A percentile compares a stretch with the other conserved stretches of the same genome.
These are phyloP conservation scores for Apiospora sp. DNA, from an alignment of 2,329 filamentous ascomycete species.

Conservation along the genomic window DNA sequence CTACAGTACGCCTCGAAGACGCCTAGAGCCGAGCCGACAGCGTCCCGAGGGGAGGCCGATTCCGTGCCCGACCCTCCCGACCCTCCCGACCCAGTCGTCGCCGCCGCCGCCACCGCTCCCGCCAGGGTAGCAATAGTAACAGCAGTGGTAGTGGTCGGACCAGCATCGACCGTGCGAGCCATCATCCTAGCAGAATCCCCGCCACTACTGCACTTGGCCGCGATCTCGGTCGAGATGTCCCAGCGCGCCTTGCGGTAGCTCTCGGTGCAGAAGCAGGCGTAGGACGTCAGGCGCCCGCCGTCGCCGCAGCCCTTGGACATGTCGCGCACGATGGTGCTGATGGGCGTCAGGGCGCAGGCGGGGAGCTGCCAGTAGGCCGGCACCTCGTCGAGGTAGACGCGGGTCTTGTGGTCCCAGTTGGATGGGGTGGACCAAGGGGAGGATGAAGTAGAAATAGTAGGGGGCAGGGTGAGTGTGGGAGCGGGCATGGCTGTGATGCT, in stretches of 20 bases:
- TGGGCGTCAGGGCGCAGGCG: constrained; percentile 1
- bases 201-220: neutral
- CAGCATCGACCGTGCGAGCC: neutral
- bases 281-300: neutral
- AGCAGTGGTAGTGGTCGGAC: neutral
- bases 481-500: neutral
- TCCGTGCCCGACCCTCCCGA: neutral
- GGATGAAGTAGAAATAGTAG: neutral
- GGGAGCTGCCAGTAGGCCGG: neutral
- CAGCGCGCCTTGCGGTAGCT: neutral
- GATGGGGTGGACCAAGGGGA: neutral
- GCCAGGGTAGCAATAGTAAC: too few species aligned
- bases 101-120: neutral
- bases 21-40: neutral
- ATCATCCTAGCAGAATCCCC: neutral
- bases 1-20: constrained; percentile 6
- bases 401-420: neutral
- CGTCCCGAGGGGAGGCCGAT: neutral
- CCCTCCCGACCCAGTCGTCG: too few species aligned
- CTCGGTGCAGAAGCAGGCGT: constrained; percentile 12
- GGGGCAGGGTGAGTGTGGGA: neutral
- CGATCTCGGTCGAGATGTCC: constrained; percentile 8
- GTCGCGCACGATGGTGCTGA: constrained; percentile 16
- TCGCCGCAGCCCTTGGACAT: constrained; percentile 6
- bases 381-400: neutral